phyloP scores from a whole-genome alignment of 306 rosid genomes.

The Prosopis cineraria region DNA sequence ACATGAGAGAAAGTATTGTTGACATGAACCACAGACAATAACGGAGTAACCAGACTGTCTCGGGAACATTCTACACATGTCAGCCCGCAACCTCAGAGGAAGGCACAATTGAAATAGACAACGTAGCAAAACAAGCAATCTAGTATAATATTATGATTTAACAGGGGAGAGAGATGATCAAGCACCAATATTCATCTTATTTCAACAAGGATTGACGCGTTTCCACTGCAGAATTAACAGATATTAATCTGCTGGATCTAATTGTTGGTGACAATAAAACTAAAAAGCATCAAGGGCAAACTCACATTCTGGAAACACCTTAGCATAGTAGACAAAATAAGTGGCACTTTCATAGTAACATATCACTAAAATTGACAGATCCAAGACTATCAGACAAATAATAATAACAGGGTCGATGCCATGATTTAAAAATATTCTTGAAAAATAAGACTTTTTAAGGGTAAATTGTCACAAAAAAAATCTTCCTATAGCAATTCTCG shows the following conservation, averaged over 20 bases:
- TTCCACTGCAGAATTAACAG: not conserved
- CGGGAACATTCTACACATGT: constrained; percentile 20
- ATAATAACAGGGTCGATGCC: not conserved
- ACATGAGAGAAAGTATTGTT: not conserved
- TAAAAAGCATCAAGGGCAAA: not conserved
- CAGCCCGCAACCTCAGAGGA: constrained; percentile 6
- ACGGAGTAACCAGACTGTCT: not conserved
- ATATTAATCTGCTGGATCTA: not conserved
- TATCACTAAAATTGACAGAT: not conserved
- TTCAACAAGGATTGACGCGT: not conserved
- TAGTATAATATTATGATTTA: not conserved
- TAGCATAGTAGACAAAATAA: not conserved
- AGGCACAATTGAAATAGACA: not conserved
- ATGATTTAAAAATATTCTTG: not conserved
- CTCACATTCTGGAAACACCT: not conserved
- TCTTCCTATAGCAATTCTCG: constrained; percentile 25
- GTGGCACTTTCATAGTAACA: not conserved
- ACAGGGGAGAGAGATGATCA: not conserved
- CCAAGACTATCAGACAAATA: not conserved
- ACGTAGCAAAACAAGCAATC: not conserved
- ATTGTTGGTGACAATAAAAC: not conserved
- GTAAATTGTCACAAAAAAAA: not conserved
- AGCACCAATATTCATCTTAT: not conserved
- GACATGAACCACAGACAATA: not conserved
- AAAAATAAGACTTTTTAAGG: not conserved